A percentile compares a stretch with the other conserved stretches of the same genome.
phyloP scores from a whole-genome alignment of 129 eudicot genomes.

The Escallonia rubra region DNA sequence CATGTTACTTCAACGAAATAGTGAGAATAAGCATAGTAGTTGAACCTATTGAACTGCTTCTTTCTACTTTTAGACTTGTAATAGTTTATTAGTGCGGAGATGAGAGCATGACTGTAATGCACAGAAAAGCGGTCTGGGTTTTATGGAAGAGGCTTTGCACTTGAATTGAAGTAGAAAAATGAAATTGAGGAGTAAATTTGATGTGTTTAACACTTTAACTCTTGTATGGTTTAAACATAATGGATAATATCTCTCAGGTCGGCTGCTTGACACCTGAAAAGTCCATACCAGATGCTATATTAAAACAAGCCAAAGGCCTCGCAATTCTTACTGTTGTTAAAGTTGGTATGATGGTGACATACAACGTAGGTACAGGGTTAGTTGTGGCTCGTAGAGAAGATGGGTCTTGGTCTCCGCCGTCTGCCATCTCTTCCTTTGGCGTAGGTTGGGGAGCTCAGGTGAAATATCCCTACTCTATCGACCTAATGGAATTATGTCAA shows the following conservation, averaged over 20 bases:
- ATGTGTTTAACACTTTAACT: neutral
- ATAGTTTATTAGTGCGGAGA: neutral
- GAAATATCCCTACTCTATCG: neutral
- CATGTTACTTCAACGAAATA: neutral
- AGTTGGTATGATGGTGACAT: constrained; percentile 51
- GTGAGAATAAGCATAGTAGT: neutral
- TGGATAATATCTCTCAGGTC: constrained; percentile 23
- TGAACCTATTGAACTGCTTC: neutral
- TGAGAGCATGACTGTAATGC: neutral
- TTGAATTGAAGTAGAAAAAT: too few species aligned
- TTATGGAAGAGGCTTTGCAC: too few species aligned
- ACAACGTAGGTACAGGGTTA: constrained; percentile 54
- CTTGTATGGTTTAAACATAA: neutral
- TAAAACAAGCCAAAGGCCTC: constrained; percentile 58
- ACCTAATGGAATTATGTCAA: too few species aligned
- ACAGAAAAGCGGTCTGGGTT: too few species aligned
- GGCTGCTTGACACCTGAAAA: constrained; percentile 47
- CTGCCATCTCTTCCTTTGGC: constrained; percentile 62
- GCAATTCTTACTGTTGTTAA: constrained; percentile 61
- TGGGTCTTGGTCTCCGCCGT: constrained; percentile 66
- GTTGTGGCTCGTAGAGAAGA: constrained; percentile 57
- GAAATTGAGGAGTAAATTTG: constrained; percentile 4
- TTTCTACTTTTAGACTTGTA: neutral
- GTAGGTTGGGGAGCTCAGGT: constrained; percentile 84
- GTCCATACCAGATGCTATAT: constrained; percentile 48